A percentile compares a stretch with the other conserved stretches of the same genome.
Conservation (phyloP, 2,329 filamentous ascomycete genomes). For the Fusarium drepaniforme region DNA sequence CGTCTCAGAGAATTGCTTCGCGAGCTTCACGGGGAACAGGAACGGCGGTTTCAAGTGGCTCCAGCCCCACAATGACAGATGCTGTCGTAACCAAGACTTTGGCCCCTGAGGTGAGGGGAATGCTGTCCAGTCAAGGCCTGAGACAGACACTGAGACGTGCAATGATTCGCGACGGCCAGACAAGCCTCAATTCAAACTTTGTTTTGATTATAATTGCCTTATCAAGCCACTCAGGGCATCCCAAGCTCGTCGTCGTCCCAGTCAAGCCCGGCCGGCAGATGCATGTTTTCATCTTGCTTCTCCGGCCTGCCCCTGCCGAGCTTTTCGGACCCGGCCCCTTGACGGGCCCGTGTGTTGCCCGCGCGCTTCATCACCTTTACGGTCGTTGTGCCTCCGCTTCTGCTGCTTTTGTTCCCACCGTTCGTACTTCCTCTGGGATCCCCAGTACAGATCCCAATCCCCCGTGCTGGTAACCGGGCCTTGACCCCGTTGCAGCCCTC, state of each 20-base stretch:
- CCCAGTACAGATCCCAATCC: not conserved
- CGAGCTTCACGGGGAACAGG: slow-evolving; percentile 20
- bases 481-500: slow-evolving; percentile 1
- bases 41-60: slow-evolving; percentile 44
- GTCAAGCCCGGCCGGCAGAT: slow-evolving; percentile 11
- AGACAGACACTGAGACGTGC: slow-evolving; percentile 31
- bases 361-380: slow-evolving; percentile 28
- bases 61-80: slow-evolving; percentile 34
- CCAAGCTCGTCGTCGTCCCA: slow-evolving; percentile 36
- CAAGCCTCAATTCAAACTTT: not conserved
- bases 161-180: slow-evolving; percentile 11
- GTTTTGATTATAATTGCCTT: not conserved
- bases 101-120: slow-evolving; percentile 29
- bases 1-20: slow-evolving; percentile 8
- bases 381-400: slow-evolving; percentile 1
- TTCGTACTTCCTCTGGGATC: slow-evolving; percentile 7
- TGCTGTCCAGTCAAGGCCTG: slow-evolving; percentile 27
- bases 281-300: not conserved
- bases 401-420: not conserved
- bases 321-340: slow-evolving; percentile 19
- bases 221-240: slow-evolving; percentile 20
- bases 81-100: slow-evolving; percentile 24
- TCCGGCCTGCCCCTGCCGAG: slow-evolving; percentile 22
- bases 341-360: slow-evolving; percentile 22
- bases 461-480: not conserved